These are phyloP conservation scores for Graphilbum fragrans DNA, from an alignment of 2,329 filamentous ascomycete genomes.

Conservation along the genomic window DNA sequence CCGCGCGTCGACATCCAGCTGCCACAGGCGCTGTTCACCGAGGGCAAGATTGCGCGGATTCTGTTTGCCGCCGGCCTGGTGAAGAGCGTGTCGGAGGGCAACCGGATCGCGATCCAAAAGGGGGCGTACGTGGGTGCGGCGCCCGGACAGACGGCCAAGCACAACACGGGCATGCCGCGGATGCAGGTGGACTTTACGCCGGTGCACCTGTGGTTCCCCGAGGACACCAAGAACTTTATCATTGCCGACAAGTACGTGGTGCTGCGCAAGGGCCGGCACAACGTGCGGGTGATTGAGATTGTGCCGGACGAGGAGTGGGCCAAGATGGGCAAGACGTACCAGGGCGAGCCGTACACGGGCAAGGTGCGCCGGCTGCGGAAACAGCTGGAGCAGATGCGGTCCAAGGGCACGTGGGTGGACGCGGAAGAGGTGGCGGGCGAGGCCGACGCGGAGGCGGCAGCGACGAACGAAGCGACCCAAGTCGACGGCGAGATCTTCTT, in stretches of 20 bases:
- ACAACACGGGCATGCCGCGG: constrained; percentile 27
- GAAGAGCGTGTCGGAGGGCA: constrained; percentile 41
- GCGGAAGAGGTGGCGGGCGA: neutral
- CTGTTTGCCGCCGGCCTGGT: constrained; percentile 49
- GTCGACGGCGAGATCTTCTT: constrained; percentile 10
- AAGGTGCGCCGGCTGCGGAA: constrained; percentile 29
- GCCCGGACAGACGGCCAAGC: constrained; percentile 18
- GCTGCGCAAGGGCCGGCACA: constrained; percentile 51
- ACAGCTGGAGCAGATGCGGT: constrained; percentile 20
- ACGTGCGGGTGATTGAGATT: constrained; percentile 48
- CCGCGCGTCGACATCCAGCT: constrained; percentile 44
- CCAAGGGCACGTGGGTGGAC: constrained; percentile 20
- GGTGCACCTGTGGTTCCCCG: constrained; percentile 45
- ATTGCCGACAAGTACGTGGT: constrained; percentile 48
- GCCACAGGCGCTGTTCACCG: constrained; percentile 41
- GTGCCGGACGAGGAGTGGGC: constrained; percentile 43
- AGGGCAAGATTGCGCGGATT: constrained; percentile 44
- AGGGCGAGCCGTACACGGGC: constrained; percentile 39
- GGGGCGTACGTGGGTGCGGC: constrained; percentile 50
- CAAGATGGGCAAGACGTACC: constrained; percentile 34
- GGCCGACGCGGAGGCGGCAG: neutral
- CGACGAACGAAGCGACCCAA: neutral
- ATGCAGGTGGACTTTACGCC: constrained; percentile 48
- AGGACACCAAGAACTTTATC: constrained; percentile 47
- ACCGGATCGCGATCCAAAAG: constrained; percentile 40